These are phyloP conservation scores for Aspergillus steynii DNA, from an alignment of 495 filamentous ascomycete genomes.

Conservation along the genomic window DNA sequence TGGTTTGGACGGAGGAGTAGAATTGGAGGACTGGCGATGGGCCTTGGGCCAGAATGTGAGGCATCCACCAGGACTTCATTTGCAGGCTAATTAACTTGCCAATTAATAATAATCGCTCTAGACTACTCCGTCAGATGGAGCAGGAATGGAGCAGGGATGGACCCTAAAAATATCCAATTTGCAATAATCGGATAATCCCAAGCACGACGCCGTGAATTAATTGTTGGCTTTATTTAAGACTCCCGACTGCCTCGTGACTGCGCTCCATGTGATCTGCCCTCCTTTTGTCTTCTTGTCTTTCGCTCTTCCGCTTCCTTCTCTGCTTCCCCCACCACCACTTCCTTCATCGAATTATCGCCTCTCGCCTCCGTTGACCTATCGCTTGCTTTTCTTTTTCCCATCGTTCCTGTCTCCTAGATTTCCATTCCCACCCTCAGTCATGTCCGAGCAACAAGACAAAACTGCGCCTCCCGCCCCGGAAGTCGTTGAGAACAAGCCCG, in stretches of 20 bases:
- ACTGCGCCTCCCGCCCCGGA: conserved; percentile 9
- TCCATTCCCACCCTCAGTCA: conserved; percentile 11
- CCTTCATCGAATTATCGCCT: neutral
- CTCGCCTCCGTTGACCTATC: neutral
- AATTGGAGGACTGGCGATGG: neutral
- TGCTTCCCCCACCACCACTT: neutral
- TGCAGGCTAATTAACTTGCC: neutral
- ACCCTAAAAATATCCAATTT: neutral
- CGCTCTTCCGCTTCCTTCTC: conserved; percentile 1
- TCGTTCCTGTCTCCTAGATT: neutral
- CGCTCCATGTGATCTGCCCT: conserved; percentile 1
- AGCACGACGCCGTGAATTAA: neutral
- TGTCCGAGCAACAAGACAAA: conserved; percentile 27
- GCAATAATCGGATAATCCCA: too few species aligned
- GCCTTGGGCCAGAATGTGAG: neutral
- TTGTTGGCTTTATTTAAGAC: neutral
- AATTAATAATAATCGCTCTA: conserved; percentile 1
- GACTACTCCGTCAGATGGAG: too few species aligned
- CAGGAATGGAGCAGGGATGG: too few species aligned
- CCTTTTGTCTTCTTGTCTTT: conserved; percentile 2
- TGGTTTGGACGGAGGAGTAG: neutral
- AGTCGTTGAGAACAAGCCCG: conserved; percentile 6
- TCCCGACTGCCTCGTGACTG: neutral
- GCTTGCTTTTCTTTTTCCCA: neutral
- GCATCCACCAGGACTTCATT: neutral